phyloP scores from a whole-genome alignment of 768 basidiomycete species.

The Lactifluus echinatus region DNA sequence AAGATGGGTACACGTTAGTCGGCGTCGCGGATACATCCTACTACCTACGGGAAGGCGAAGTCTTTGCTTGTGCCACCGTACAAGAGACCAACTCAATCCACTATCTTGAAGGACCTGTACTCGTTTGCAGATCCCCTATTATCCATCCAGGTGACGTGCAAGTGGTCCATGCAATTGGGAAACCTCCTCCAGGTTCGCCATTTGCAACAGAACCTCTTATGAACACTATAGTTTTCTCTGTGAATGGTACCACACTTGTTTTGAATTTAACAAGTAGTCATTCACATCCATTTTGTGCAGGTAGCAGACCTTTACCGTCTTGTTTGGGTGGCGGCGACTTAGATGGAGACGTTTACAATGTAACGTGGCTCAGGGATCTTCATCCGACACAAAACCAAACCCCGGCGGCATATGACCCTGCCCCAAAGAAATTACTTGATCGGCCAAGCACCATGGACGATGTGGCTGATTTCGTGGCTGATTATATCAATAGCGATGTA shows the following conservation, averaged over 20 bases:
- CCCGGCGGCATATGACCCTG: constrained; percentile 45
- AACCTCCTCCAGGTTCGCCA: constrained; percentile 44
- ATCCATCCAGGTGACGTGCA: constrained; percentile 66
- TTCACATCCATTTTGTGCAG: constrained; percentile 28
- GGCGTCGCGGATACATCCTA: constrained; percentile 61
- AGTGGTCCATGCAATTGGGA: constrained; percentile 50
- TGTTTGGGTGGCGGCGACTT: constrained; percentile 62
- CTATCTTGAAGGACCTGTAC: constrained; percentile 45
- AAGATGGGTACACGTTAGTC: constrained; percentile 55
- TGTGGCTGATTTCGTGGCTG: constrained; percentile 60
- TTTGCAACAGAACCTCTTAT: constrained; percentile 42
- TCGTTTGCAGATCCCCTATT: constrained; percentile 57
- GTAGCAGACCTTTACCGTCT: constrained; percentile 49
- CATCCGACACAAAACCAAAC: constrained; percentile 22
- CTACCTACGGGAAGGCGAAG: constrained; percentile 42
- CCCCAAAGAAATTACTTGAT: constrained; percentile 36
- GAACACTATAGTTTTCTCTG: constrained; percentile 63
- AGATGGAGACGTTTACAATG: constrained; percentile 55
- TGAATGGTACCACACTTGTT: constrained; percentile 34
- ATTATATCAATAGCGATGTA: constrained; percentile 55
- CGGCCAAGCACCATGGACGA: constrained; percentile 50
- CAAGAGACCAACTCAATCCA: constrained; percentile 28
- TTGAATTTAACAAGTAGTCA: background rate
- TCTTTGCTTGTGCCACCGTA: constrained; percentile 52
- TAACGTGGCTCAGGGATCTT: constrained; percentile 25